Base-by-base conservation (phyloP, 2,329 filamentous ascomycete species). In the Trichophyton benhamiae region DNA sequence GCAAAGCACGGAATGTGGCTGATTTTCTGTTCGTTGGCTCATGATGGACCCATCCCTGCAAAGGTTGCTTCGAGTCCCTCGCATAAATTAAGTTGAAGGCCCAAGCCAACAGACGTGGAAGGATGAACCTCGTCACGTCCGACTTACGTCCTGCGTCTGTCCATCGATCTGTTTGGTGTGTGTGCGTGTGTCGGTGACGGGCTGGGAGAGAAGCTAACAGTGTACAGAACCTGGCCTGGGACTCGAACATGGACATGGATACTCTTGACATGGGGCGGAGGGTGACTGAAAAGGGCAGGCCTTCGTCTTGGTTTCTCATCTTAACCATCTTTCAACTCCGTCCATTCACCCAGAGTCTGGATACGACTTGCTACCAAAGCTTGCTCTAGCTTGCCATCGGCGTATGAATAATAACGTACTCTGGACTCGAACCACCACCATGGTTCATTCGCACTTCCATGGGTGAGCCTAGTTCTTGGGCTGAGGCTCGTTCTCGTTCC, bases 51-150 rank as follows among this genome's bases (percentile, higher is more conserved):
- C 49, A 55, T 55, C 49, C 49, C 30, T 55, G 49, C n/a, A 11
- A 13, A 44, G 20, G 44, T 2, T 49, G 46, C 46, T 49, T 55
- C 15, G 49, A 55, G 27, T 36, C 49, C 27, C 49, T 55, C 49
- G 49, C 49, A 55, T 55, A 55, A 55, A 55, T 55, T 55, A 55
- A 36, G 49, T 55, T 55, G 49, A 27, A 55, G 49, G 49, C 36
- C 49, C 46, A 49, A 49, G 46, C 46, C 46, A 49, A 22, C 17
- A 25, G 9, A 55, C 49, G 49, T 55, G 27, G 27, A 55, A 55
- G 49, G 49, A 55, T 55, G 49, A 55, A 55, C 49, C 49, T 33
- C 49, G 49, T 55, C 49, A 55, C 49, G 27, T 55, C 49, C 49
- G 5, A 27, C 49, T 6, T 53, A 11, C 27, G 15, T 11, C 27